Percentiles rank a stretch among this genome's conserved stretches.
Evolutionary conservation across 331 rosid species (phyloP).

Genomic region (Arachis monticola): DNA sequence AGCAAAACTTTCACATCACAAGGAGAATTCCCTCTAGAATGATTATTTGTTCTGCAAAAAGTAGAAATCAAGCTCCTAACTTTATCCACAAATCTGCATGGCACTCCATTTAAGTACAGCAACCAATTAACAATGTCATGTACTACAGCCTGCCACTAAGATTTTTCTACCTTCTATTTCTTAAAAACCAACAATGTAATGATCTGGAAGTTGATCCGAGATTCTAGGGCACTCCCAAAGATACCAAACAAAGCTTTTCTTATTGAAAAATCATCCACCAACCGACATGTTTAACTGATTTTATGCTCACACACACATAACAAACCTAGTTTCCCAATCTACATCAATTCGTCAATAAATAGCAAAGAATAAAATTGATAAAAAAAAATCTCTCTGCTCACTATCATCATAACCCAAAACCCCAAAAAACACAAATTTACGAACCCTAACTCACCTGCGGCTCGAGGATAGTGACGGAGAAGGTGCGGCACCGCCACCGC

Average conservation of each 20-base stretch:
- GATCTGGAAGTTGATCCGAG: not conserved
- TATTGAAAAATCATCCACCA: not conserved
- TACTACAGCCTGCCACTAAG: not conserved
- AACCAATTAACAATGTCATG: not conserved
- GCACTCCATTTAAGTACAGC: not conserved
- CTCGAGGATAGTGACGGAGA: slow-evolving; percentile 56
- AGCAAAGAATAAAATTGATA: not conserved
- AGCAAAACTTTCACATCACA: not conserved
- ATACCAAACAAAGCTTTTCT: not conserved
- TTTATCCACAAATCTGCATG: not conserved
- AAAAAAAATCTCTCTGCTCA: slow-evolving; percentile 9
- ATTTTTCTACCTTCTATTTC: too few species aligned
- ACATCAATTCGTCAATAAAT: too few species aligned
- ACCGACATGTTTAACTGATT: not conserved
- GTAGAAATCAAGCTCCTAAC: not conserved
- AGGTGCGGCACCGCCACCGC: slow-evolving; percentile 77
- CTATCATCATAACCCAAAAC: not conserved
- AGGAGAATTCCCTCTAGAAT: not conserved
- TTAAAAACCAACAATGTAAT: not conserved
- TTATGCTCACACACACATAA: not conserved
- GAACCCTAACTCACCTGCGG: slow-evolving; percentile 66
- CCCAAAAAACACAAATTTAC: not conserved
- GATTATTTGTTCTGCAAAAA: not conserved
- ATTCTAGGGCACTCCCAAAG: not conserved
- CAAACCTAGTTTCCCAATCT: too few species aligned